Conservation (phyloP, 805 yeast species). For the Ogataea glucozyma region DNA sequence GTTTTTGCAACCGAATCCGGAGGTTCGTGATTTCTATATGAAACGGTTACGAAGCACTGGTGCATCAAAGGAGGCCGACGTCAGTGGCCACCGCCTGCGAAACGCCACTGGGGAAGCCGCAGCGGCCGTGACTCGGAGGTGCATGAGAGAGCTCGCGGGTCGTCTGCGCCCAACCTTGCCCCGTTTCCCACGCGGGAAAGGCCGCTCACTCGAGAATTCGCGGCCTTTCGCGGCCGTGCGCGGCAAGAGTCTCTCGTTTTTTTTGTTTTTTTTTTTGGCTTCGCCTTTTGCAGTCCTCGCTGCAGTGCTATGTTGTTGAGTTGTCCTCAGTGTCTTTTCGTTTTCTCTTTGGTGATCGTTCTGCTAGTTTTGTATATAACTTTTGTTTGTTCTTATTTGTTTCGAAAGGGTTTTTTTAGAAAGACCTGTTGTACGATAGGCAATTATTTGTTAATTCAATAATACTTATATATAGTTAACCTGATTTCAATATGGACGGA, state of each 20-base stretch:
- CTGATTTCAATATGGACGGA: conserved; percentile 52
- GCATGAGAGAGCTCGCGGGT: background rate
- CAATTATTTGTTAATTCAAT: conserved; percentile 20
- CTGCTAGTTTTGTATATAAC: conserved; percentile 15
- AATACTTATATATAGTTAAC: conserved; percentile 17
- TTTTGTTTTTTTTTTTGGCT: conserved; percentile 5
- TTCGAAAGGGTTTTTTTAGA: conserved; percentile 2
- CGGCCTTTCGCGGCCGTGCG: conserved; percentile 8
- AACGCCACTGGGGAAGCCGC: background rate
- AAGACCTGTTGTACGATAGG: conserved; percentile 14
- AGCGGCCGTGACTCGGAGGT: background rate
- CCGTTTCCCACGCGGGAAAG: conserved; percentile 5
- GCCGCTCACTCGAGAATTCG: no score
- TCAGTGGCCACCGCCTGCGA: background rate
- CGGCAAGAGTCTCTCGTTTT: conserved; percentile 6
- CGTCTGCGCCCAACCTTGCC: background rate
- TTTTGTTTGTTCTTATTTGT: conserved; percentile 15
- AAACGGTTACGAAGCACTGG: conserved; percentile 5
- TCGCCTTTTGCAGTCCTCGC: conserved; percentile 8
- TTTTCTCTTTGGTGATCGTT: conserved; percentile 11
- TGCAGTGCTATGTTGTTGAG: conserved; percentile 22
- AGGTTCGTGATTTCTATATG: no score
- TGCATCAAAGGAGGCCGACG: conserved; percentile 2
- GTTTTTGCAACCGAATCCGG: no score
- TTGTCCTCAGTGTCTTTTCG: conserved; percentile 22